Conservation (phyloP, 345 rosid genomes). For the Dipteronia dyeriana region DNA sequence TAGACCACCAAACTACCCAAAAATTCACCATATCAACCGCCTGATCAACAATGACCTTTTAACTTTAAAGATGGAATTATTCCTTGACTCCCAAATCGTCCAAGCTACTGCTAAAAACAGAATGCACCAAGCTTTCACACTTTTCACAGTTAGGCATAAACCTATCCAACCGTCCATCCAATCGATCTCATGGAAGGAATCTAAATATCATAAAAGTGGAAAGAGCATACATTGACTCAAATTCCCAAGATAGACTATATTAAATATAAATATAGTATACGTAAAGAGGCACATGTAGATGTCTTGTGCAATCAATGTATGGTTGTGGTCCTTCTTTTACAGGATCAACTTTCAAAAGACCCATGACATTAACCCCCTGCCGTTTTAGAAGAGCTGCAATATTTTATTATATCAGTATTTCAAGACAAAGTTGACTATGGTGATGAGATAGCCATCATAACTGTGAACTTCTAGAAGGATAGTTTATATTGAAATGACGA, state of each 20-base stretch:
- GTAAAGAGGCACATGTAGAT: constrained; percentile 65
- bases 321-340: constrained; percentile 83
- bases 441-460: neutral
- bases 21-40: no score
- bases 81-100: no score
- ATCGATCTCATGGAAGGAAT: no score
- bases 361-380: constrained; percentile 93
- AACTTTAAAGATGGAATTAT: no score
- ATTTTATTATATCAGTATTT: constrained; percentile 8
- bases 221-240: no score
- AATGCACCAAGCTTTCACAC: no score
- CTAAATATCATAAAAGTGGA: no score
- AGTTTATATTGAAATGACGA: constrained; percentile 9
- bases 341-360: constrained; percentile 77
- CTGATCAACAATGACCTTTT: no score
- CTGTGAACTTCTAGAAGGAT: neutral
- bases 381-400: constrained; percentile 77
- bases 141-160: no score
- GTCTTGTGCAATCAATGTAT: constrained; percentile 89
- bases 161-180: no score
- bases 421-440: constrained; percentile 3
- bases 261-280: constrained; percentile 10
- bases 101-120: no score
- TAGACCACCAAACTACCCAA: no score
- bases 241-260: neutral